Base-by-base conservation (phyloP, 2,329 filamentous ascomycete genomes). In the Diaporthe velutina region DNA sequence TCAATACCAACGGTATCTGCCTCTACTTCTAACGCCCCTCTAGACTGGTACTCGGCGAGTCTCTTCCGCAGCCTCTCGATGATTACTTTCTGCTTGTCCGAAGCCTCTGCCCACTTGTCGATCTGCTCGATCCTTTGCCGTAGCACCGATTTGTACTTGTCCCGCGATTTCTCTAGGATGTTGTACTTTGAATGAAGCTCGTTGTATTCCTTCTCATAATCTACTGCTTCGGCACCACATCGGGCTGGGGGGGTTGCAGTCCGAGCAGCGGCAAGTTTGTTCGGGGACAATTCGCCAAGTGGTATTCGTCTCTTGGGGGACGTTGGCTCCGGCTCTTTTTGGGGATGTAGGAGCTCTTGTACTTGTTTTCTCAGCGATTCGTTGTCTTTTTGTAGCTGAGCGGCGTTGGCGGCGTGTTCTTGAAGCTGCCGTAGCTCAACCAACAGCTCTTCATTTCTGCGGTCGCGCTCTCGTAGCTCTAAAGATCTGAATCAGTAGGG, bases 41-140 rank as follows among this genome's bases (percentile, higher is more conserved):
- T 35, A 12, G 28, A n/a, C 42, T 38, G 61, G 33, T 42, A 50
- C 45, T 42, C 42, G 8, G 67, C 50, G 33, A 40, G 79, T 72
- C 84, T 83, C 42, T 82, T 82, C 75, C 88, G 85, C 13, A 89
- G 81, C 33, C 79, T 81, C 60, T 83, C 82, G 15, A 90, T 82
- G 74, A 83, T 88, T 35, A 80, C 80, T 70, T 87, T 82, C 25
- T 90, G 79, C 17, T 82, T 78, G 30, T 83, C 83, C 7, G 86
- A 85, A 71, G 88, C 86, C 8, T 82, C 80, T 35, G 83, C 82
- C 89, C 89, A 91, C 42, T 79, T 78, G 9, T 87, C 82, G 5
- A 84, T 84, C 33, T 86, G 83, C 1, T 83, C 81, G 38, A 85
- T 86, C 64, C 84, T 84, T 76, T 83, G 86, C 42, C 81, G 79